Percentiles rank a stretch among this genome's conserved stretches.
These are phyloP conservation scores for Trichoderma afroharzianum DNA, from an alignment of 2,329 filamentous ascomycete genomes.

Conservation along the genomic window DNA sequence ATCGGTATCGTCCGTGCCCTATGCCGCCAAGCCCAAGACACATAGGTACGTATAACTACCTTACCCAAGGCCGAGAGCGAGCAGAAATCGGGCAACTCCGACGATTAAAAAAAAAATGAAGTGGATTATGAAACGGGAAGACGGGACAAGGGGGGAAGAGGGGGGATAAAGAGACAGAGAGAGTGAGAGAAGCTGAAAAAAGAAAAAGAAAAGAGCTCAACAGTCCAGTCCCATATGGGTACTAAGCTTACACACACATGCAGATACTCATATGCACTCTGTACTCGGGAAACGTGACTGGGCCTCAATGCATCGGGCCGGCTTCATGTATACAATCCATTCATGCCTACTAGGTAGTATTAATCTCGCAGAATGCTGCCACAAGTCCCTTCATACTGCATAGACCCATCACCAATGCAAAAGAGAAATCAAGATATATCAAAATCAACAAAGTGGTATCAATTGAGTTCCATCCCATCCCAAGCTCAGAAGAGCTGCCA, in stretches of 20 bases:
- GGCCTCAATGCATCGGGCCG: not conserved
- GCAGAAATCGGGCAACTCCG: not conserved
- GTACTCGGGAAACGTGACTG: not conserved
- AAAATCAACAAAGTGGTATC: slow-evolving; percentile 19
- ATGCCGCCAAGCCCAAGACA: not conserved
- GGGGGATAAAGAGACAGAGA: not conserved
- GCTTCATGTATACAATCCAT: not conserved
- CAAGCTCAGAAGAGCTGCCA: not conserved
- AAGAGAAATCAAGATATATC: not conserved
- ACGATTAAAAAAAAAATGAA: not conserved
- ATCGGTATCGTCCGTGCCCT: not conserved
- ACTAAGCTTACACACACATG: not conserved
- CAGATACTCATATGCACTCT: not conserved
- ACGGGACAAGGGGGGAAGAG: not conserved
- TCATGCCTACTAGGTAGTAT: not conserved
- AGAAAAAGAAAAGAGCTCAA: not conserved
- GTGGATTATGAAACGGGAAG: not conserved
- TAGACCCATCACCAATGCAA: not conserved
- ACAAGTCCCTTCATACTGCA: not conserved
- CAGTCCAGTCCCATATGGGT: not conserved
- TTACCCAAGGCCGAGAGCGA: not conserved
- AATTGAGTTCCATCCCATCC: slow-evolving; percentile 15
- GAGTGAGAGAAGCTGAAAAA: not conserved
- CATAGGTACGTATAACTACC: not conserved
- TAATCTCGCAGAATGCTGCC: not conserved